phyloP scores from a whole-genome alignment of 2,329 filamentous ascomycete species.

The Colletotrichum nymphaeae region DNA sequence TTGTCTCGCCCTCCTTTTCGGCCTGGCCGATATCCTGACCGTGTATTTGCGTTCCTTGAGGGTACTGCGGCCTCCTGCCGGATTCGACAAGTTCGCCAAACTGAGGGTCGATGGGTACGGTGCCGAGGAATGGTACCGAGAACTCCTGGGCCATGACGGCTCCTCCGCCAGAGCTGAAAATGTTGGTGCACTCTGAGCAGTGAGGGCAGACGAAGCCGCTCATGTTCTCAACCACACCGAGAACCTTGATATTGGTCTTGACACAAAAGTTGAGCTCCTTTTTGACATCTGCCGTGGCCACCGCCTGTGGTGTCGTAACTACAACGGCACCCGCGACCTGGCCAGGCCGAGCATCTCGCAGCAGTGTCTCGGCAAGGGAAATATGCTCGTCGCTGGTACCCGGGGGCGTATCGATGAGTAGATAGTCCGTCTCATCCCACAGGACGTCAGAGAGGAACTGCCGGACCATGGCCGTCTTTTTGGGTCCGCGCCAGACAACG shows the following conservation, averaged over 20 bases:
- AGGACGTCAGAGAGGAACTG: conserved; percentile 94
- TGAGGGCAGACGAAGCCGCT: conserved; percentile 86
- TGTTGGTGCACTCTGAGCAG: conserved; percentile 87
- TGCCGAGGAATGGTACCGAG: conserved; percentile 83
- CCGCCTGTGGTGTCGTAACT: conserved; percentile 95
- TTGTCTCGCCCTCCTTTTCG: conserved; percentile 40
- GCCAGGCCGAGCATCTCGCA: conserved; percentile 70
- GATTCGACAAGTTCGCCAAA: conserved; percentile 91
- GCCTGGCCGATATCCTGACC: conserved; percentile 60
- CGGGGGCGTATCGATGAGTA: conserved; percentile 95
- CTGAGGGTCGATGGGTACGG: conserved; percentile 91
- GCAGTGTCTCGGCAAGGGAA: conserved; percentile 87
- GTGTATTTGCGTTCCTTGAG: conserved; percentile 72
- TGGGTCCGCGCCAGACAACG: conserved; percentile 96
- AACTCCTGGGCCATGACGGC: conserved; percentile 91
- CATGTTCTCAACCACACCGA: conserved; percentile 98
- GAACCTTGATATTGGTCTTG: conserved; percentile 81
- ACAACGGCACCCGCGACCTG: conserved; percentile 90
- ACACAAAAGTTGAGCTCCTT: conserved; percentile 95
- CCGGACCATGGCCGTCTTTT: conserved; percentile 98
- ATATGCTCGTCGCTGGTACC: conserved; percentile 98
- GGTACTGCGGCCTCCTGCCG: conserved; percentile 72
- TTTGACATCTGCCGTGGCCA: conserved; percentile 91
- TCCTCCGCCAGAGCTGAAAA: conserved; percentile 93
- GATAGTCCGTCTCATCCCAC: conserved; percentile 89